Percentiles rank a stretch among this genome's conserved stretches.
phyloP scores from a whole-genome alignment of 805 yeast genomes.

The Nakazawaea pomicola region DNA sequence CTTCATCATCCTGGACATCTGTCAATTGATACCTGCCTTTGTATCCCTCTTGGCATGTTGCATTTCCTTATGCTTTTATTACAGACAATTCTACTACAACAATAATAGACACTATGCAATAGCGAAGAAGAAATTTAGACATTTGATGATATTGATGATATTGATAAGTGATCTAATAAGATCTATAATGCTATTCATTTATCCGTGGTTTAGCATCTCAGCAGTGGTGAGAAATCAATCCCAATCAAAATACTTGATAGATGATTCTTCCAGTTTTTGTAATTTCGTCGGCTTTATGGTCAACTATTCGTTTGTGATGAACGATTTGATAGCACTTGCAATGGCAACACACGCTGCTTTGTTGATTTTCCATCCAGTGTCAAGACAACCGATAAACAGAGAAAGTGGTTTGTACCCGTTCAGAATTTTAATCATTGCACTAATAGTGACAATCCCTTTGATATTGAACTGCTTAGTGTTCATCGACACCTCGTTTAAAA shows the following conservation, averaged over 20 bases:
- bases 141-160: not conserved
- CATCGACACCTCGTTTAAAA: conserved; percentile 51
- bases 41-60: not conserved
- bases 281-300: conserved; percentile 77
- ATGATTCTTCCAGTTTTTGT: conserved; percentile 33
- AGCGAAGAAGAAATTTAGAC: not conserved
- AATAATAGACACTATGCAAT: not conserved
- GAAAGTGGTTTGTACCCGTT: conserved; percentile 72
- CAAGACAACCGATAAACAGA: conserved; percentile 29
- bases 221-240: not conserved
- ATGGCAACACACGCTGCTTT: conserved; percentile 81
- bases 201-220: conserved; percentile 2
- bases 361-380: conserved; percentile 59
- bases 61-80: not conserved
- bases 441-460: conserved; percentile 56
- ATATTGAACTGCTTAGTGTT: conserved; percentile 73
- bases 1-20: not conserved
- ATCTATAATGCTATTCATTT: not conserved
- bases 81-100: not conserved
- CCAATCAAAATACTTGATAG: not conserved
- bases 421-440: conserved; percentile 51
- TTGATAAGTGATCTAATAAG: conserved; percentile 3
- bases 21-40: conserved; percentile 4
- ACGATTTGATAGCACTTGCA: conserved; percentile 73
- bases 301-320: conserved; percentile 74